Evolutionary conservation across 208 protist genomes (phyloP).

Genomic region (Trypanosoma conorhini): DNA sequence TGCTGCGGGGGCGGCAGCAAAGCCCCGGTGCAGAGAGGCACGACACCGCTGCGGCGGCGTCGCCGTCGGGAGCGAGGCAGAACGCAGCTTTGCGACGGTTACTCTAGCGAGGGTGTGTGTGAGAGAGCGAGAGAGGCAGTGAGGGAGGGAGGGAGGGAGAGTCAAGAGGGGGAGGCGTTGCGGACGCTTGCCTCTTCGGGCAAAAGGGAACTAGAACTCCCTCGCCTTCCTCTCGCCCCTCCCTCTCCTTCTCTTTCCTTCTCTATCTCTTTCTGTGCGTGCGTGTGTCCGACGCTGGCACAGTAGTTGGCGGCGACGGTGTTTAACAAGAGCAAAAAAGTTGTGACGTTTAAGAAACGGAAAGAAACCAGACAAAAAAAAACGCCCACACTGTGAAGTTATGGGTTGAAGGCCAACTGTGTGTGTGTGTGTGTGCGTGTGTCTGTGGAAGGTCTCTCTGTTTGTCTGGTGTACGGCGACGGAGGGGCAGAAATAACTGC

Average conservation of each 20-base stretch:
- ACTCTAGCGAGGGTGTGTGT: constrained; percentile 10
- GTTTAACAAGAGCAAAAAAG: not conserved
- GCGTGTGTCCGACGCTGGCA: not conserved
- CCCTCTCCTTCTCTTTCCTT: not conserved
- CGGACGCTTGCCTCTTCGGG: not conserved
- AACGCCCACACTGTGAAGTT: not conserved
- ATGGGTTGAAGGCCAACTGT: not conserved
- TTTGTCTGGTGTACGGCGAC: not conserved
- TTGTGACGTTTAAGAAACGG: not conserved
- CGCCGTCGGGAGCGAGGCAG: not conserved
- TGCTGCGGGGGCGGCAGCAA: constrained; percentile 18
- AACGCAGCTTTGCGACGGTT: constrained; percentile 56
- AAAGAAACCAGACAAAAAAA: not conserved
- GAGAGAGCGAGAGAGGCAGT: not conserved
- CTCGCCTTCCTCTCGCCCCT: not conserved
- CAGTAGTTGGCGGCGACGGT: not conserved
- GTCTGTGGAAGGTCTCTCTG: not conserved
- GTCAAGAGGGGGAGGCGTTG: not conserved
- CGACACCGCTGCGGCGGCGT: not conserved
- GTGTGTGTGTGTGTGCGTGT: not conserved
- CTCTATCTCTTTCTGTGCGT: not conserved
- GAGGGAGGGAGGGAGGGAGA: not conserved
- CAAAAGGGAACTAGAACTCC: not conserved
- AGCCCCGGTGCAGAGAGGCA: not conserved
- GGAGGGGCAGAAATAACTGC: not conserved